Evolutionary conservation across 345 rosid genomes (phyloP).

Genomic region (Mangifera indica): DNA sequence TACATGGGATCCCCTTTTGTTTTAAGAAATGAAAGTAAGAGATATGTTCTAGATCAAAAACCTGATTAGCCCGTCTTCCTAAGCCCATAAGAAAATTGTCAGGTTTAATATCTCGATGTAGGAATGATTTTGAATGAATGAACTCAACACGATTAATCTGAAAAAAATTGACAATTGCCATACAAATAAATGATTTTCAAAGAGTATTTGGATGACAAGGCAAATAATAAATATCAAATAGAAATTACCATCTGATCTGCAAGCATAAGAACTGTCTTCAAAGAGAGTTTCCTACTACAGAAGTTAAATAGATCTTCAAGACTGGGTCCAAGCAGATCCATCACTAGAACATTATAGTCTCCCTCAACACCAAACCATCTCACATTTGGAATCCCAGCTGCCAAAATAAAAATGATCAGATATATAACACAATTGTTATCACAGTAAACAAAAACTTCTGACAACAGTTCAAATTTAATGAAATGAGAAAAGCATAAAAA

Average conservation of each 20-base stretch:
- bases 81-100: slow-evolving; percentile 96
- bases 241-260: slow-evolving; percentile 91
- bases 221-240: background rate
- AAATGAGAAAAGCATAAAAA: background rate
- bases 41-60: slow-evolving; percentile 19
- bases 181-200: slow-evolving; percentile 5
- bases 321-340: slow-evolving; percentile 98
- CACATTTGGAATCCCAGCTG: slow-evolving; percentile 93
- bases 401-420: slow-evolving; percentile 20
- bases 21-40: background rate
- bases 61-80: slow-evolving; percentile 95
- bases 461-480: background rate
- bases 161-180: slow-evolving; percentile 2
- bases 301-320: slow-evolving; percentile 93
- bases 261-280: slow-evolving; percentile 96
- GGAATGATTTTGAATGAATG: slow-evolving; percentile 87
- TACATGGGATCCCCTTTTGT: background rate
- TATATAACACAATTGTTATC: background rate
- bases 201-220: background rate
- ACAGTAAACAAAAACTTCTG: background rate
- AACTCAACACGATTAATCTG: slow-evolving; percentile 91
- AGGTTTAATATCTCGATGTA: slow-evolving; percentile 95
- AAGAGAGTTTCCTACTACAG: slow-evolving; percentile 74
- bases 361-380: slow-evolving; percentile 94
- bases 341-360: slow-evolving; percentile 87